Base-by-base conservation (phyloP, 352 stramenopile species). In the Phytophthora vignae region DNA sequence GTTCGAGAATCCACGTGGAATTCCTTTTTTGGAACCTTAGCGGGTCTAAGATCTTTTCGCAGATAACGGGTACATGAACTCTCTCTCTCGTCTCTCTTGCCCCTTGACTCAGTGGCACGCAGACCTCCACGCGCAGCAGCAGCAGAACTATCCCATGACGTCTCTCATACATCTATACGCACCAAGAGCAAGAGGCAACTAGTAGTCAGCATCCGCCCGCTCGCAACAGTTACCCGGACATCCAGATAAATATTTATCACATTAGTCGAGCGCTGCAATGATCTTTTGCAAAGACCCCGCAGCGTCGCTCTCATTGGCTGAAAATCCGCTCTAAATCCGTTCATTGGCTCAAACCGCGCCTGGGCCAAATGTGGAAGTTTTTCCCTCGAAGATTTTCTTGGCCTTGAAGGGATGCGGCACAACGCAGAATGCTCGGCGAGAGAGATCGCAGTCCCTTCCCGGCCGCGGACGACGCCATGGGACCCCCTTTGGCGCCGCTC, bases 321-420 rank as follows among this genome's bases (percentile, higher is more conserved):
- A 67, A 67, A 74, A 42, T 14, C 50, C 22, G 12, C 14, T n/a
- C 0, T 8, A 19, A 21, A n/a, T n/a, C 8, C 14, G 4, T 19
- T 15, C 12, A 48, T 48, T 48, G 40, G 40, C 12, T 48, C 14
- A 48, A 48, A 48, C 33, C 6, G 36, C 36, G 36, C 36, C 31
- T n/a, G 22, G 22, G 2, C 17, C 52, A 69, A 74, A 46, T 56
- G 22, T 75, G 71, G 71, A 78, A 78, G 71, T 59, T 71, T 73
- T 76, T 67, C 64, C 42, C 22, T 60, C 60, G 55, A 74, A 73
- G 71, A 71, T 78, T 77, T 77, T 65, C 31, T 74, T 38, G 59
- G 58, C 64, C 63, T 54, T 74, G 74, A 81, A 84, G 73, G 67
- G 77, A 84, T 82, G 71, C 40, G 40, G 40, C 77, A 79, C 22